phyloP scores from a whole-genome alignment of 441 rosid genomes.

The Gossypium gossypioides region DNA sequence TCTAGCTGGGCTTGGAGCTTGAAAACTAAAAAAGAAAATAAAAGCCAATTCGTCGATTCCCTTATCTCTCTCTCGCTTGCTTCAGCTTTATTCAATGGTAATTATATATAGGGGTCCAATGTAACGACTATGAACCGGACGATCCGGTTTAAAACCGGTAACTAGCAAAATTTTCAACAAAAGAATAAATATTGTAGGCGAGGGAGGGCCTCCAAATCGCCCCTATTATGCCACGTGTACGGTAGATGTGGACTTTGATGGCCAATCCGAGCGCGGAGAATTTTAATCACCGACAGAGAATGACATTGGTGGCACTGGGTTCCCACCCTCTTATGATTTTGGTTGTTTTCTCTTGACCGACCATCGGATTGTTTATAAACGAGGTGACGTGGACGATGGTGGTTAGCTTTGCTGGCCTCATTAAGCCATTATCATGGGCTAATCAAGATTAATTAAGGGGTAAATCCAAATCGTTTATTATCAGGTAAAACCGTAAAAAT shows the following conservation, averaged over 20 bases:
- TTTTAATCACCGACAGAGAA: slow-evolving; percentile 19
- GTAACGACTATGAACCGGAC: slow-evolving; percentile 9
- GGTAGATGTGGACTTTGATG: slow-evolving; percentile 18
- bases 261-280: slow-evolving; percentile 17
- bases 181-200: not conserved
- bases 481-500: not conserved
- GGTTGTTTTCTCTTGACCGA: slow-evolving; percentile 27
- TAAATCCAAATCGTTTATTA: not conserved
- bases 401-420: slow-evolving; percentile 13
- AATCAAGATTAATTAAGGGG: slow-evolving; percentile 7
- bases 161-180: not conserved
- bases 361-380: slow-evolving; percentile 30
- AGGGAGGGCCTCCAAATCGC: slow-evolving; percentile 15
- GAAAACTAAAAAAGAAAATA: not conserved
- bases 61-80: not conserved
- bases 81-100: not conserved
- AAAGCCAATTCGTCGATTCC: not conserved
- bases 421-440: slow-evolving; percentile 8
- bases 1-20: not conserved
- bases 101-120: slow-evolving; percentile 21
- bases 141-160: slow-evolving; percentile 20
- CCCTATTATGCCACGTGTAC: slow-evolving; percentile 27
- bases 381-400: slow-evolving; percentile 21
- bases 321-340: slow-evolving; percentile 23
- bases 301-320: slow-evolving; percentile 10